phyloP scores from a whole-genome alignment of 2,329 filamentous ascomycete genomes.

The Fusarium praegraminearum region DNA sequence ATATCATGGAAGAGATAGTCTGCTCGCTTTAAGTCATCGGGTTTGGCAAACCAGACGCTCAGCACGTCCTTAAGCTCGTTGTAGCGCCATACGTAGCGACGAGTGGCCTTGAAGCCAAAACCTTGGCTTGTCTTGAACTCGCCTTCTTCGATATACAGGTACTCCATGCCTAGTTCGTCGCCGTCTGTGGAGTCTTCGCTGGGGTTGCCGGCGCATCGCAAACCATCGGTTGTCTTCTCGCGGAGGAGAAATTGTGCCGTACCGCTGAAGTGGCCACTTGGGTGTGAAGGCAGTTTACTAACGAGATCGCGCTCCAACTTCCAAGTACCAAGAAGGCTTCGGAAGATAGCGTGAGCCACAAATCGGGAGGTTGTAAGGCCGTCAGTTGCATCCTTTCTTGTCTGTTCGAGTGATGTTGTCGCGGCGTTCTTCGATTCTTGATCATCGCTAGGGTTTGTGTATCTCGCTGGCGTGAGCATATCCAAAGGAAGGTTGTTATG shows the following conservation, averaged over 20 bases:
- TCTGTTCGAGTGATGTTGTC: conserved; percentile 59
- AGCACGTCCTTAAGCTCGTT: conserved; percentile 69
- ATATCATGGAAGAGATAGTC: conserved; percentile 83
- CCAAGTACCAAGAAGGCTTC: conserved; percentile 79
- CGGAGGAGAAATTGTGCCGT: conserved; percentile 74
- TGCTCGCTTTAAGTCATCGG: conserved; percentile 69
- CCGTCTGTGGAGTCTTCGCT: conserved; percentile 24
- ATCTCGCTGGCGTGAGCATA: conserved; percentile 67
- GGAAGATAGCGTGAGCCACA: conserved; percentile 75
- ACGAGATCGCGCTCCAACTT: conserved; percentile 68
- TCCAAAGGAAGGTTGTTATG: conserved; percentile 61
- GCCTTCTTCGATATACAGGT: conserved; percentile 77
- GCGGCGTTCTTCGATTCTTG: conserved; percentile 56
- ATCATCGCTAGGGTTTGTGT: conserved; percentile 57
- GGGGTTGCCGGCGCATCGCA: conserved; percentile 50
- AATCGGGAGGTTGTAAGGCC: conserved; percentile 62
- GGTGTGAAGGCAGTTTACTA: conserved; percentile 67
- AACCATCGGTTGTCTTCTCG: conserved; percentile 66
- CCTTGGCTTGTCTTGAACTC: conserved; percentile 70
- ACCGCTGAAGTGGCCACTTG: conserved; percentile 73
- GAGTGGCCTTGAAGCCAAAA: conserved; percentile 68
- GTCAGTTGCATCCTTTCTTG: conserved; percentile 56
- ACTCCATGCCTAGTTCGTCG: conserved; percentile 64
- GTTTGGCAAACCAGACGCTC: conserved; percentile 79
- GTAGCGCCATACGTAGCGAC: conserved; percentile 81